A percentile compares a stretch with the other conserved stretches of the same genome.
Evolutionary conservation across 108 stramenopile species (phyloP).

Genomic region (Skeletonema tropicum): DNA sequence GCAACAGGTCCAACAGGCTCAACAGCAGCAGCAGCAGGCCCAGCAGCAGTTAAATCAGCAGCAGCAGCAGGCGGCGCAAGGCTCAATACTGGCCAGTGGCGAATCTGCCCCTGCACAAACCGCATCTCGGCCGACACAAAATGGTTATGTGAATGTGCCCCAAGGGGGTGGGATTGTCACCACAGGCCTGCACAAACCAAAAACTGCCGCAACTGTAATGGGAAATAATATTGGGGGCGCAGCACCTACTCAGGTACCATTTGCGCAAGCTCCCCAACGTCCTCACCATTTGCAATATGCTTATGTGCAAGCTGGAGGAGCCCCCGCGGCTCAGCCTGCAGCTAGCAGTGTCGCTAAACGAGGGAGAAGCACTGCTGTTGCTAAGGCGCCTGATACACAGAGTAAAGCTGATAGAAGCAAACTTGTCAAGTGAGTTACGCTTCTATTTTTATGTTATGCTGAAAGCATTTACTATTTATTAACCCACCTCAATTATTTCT

Average conservation of each 20-base stretch:
- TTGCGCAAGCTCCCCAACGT: conserved; percentile 74
- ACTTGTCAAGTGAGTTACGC: conserved; percentile 47
- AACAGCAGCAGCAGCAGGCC: conserved; percentile 55
- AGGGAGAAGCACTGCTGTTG: conserved; percentile 26
- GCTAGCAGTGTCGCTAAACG: conserved; percentile 30
- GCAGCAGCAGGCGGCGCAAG: conserved; percentile 33
- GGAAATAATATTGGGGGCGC: conserved; percentile 43
- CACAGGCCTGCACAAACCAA: conserved; percentile 66
- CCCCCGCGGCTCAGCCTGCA: conserved; percentile 21
- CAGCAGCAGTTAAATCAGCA: conserved; percentile 49
- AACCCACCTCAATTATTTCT: neutral
- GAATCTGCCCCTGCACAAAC: conserved; percentile 36
- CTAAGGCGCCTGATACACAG: conserved; percentile 2
- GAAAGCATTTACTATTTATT: conserved; percentile 1
- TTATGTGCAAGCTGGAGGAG: conserved; percentile 46
- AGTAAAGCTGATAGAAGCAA: conserved; percentile 32
- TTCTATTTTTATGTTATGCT: neutral
- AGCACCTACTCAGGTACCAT: conserved; percentile 56
- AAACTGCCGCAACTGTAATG: conserved; percentile 63
- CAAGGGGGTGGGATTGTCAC: conserved; percentile 77
- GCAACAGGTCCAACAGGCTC: conserved; percentile 34
- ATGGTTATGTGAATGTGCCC: conserved; percentile 59
- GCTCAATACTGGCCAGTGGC: conserved; percentile 31
- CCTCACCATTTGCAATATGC: conserved; percentile 87
- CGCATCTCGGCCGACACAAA: conserved; percentile 33